A percentile compares a stretch with the other conserved stretches of the same genome.
Conservation (phyloP, 1,284 basidiomycete genomes). For the Golubevia sp. region DNA sequence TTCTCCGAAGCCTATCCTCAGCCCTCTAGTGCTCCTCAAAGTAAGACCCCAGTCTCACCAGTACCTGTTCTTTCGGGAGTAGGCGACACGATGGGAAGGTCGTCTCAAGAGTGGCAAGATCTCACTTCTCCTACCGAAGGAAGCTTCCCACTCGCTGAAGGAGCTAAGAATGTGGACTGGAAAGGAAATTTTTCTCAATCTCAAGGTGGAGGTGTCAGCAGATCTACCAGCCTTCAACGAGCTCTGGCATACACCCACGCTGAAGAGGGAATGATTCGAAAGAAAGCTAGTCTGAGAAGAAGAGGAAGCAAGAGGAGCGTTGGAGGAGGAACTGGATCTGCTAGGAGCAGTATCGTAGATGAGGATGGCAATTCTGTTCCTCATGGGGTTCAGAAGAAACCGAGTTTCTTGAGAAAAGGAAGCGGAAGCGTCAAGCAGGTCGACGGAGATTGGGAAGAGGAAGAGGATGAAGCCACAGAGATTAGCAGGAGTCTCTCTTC, state of each 20-base stretch:
- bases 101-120: conserved; percentile 10
- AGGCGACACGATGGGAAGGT: conserved; percentile 11
- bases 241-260: conserved; percentile 17
- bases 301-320: background rate
- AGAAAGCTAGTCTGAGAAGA: conserved; percentile 7
- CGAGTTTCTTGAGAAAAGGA: too few relatives aligned
- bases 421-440: too few relatives aligned
- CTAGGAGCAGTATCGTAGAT: too few relatives aligned
- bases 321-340: too few relatives aligned
- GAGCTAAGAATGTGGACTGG: background rate
- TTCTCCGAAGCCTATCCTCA: too few relatives aligned
- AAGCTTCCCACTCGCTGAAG: background rate
- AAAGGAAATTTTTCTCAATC: background rate
- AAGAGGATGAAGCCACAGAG: too few relatives aligned
- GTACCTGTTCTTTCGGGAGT: background rate
- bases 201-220: background rate
- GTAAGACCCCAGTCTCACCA: too few relatives aligned
- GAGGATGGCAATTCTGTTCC: too few relatives aligned
- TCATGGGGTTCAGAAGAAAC: too few relatives aligned
- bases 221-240: conserved; percentile 19
- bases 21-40: too few relatives aligned
- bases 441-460: too few relatives aligned
- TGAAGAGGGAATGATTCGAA: conserved; percentile 6
- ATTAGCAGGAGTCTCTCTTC: too few relatives aligned
- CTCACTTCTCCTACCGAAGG: conserved; percentile 15